phyloP scores from a whole-genome alignment of 441 rosid species.

The Francoa sonchifolia region DNA sequence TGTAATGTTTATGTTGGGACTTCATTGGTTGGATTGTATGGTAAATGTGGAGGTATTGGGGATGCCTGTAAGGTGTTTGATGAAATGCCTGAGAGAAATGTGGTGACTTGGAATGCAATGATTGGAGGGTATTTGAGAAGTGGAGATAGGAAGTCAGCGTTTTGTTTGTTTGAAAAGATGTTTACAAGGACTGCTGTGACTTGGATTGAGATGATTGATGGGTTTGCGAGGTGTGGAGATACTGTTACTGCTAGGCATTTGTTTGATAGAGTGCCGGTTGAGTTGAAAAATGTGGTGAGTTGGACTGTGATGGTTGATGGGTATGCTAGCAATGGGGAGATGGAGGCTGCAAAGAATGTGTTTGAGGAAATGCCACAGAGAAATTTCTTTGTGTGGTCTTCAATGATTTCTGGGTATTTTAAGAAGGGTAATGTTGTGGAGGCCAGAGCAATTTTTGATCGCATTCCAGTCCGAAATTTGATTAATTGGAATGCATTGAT shows the following conservation, averaged over 20 bases:
- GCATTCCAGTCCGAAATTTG: constrained; percentile 23
- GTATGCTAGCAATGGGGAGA: constrained; percentile 24
- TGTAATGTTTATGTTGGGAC: constrained; percentile 32
- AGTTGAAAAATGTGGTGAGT: constrained; percentile 29
- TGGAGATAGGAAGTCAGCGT: constrained; percentile 28
- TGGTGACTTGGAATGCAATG: constrained; percentile 58
- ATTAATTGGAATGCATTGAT: constrained; percentile 43
- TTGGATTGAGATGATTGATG: constrained; percentile 35
- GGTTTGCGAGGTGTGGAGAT: constrained; percentile 29
- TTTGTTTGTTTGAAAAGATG: constrained; percentile 29
- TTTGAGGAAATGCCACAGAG: constrained; percentile 32
- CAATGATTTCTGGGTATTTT: constrained; percentile 36
- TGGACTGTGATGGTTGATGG: constrained; percentile 49
- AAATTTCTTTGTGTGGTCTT: constrained; percentile 35
- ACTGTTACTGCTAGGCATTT: constrained; percentile 19
- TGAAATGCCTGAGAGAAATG: constrained; percentile 47
- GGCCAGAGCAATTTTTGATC: constrained; percentile 24
- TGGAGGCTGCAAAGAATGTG: constrained; percentile 24
- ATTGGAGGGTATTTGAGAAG: constrained; percentile 37
- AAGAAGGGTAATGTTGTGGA: constrained; percentile 23
- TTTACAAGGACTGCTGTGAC: constrained; percentile 20
- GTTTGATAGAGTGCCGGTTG: constrained; percentile 23
- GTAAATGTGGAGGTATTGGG: constrained; percentile 16
- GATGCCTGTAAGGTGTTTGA: no score
- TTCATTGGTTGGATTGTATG: constrained; percentile 40